Base-by-base conservation (phyloP, 2,329 filamentous ascomycete species). In the Aspergillus bombycis region DNA sequence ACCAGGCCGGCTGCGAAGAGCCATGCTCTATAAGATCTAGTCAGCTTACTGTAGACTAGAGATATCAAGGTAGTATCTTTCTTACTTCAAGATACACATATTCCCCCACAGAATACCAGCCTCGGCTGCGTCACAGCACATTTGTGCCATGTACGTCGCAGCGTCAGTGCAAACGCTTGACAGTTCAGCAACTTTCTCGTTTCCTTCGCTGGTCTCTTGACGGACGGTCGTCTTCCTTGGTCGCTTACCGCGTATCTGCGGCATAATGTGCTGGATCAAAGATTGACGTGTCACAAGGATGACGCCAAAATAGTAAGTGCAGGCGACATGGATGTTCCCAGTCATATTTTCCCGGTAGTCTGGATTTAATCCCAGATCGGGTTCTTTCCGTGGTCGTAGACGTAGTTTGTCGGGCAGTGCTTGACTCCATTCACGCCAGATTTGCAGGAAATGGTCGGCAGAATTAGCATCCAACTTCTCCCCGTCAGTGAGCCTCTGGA, bases 291-390 rank as follows among this genome's bases (percentile, higher is more conserved):
- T 85, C 5, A 83, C 80, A 0, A 86, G 69, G 11, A 84, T 85
- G 1, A 86, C 82, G 0, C 82, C 81, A 52, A 85, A 84, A 65
- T 86, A 85, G 66, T 86, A 86, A 0, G 82, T 69, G 62, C 83
- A 85, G 0, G 83, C 81, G 3, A 86, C 78, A 58, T 85, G 83
- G 0, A 84, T 75, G n/a, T 78, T 83, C 1, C 79, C 80, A 16
- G 83, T 77, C 16, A 65, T 53, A 10, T 41, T n/a, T 59, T 63
- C 53, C 10, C 58, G 45, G 32, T 62, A 38, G 7, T 26, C 26
- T 26, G 52, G 23, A 38, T 38, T 32, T 4, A 38, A 38, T 11
- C 11, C 52, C 32, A 19, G 3, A 8, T 23, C 32, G 4, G 32
- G n/a, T 34, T 38, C 21, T 9, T 55, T 55, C 14, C 32, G n/a